Evolutionary conservation across 805 yeast species (phyloP), one percentile per base, ranked within the genome.

Genomic region (Vanderwaltozyma polyspora): DNA sequence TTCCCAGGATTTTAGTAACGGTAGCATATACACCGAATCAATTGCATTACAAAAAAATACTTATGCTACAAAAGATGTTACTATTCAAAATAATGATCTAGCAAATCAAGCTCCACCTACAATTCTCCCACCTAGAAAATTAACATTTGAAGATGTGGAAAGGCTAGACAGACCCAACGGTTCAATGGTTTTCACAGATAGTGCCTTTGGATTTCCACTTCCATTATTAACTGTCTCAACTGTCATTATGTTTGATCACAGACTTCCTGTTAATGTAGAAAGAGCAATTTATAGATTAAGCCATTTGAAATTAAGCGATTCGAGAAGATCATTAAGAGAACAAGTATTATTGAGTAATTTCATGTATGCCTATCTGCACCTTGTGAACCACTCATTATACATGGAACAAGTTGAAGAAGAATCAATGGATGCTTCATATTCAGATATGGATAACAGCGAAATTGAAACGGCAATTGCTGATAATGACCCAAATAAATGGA

Each of bases 291-390:
- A 91, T 57, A 66, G 98, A 37, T 66, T 91, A 38, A 82, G 95
- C 34, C 98, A 91, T 58, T 64, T 91, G 54, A 91, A 91, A 57
- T 67, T 91, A 44, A 95, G 97, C 18, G 94, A 91, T 56, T 89
- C 97, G 1, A 81, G 85, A 51, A 66, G 97, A 39, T 91, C 93
- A 21, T 63, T 91, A 42, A 70, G 86, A 23, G 96, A 91, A 55
- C 98, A 91, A 55, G 98, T 91, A 2, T 58, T 91, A 33, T 62
- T 91, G 42, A 85, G 95, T 40, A 91, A 91, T 55, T 91, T 91
- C 72, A 91, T 91, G 98, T 91, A 91, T 55, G 89, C 96, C 0
- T 91, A 91, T 58, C 69, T 91, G 65, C 89, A 91, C 52, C 66
- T 91, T 57, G 95, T 91, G 34, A 94, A 89, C 55, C 96, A 89